Conservation (phyloP, 139 green algal genomes). For the Chlamydomonas sp. region DNA sequence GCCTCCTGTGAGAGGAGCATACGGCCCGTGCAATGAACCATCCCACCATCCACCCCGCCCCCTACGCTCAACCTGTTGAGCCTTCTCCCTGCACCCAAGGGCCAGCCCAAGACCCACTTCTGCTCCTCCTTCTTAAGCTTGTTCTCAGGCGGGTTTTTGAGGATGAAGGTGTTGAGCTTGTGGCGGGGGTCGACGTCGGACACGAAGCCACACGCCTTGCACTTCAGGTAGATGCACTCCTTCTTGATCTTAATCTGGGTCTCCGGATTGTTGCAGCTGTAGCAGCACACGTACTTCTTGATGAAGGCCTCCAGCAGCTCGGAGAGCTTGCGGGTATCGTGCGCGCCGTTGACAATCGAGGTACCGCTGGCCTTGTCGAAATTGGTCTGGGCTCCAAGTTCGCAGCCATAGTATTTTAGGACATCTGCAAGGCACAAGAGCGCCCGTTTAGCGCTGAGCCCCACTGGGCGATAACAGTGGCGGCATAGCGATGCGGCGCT, state of each 20-base stretch:
- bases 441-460: background rate
- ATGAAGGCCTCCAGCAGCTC: slow-evolving; percentile 97
- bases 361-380: slow-evolving; percentile 92
- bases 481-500: slow-evolving; percentile 36
- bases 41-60: too few relatives aligned
- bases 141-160: slow-evolving; percentile 98
- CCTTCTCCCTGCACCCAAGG: background rate
- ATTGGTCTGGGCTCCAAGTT: slow-evolving; percentile 97
- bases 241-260: slow-evolving; percentile 94
- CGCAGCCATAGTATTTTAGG: slow-evolving; percentile 96
- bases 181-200: slow-evolving; percentile 96
- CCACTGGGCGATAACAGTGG: background rate
- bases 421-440: slow-evolving; percentile 76
- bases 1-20: too few relatives aligned
- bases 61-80: background rate
- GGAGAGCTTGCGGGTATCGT: slow-evolving; percentile 76
- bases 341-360: slow-evolving; percentile 95
- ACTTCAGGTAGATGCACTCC: slow-evolving; percentile 95
- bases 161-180: slow-evolving; percentile 98
- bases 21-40: too few relatives aligned
- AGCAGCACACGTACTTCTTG: slow-evolving; percentile 99
- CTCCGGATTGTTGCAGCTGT: slow-evolving; percentile 97
- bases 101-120: slow-evolving; percentile 61
- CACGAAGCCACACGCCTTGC: slow-evolving; percentile 86
- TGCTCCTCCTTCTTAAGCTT: slow-evolving; percentile 93